Percentiles rank a stretch among this genome's conserved stretches.
Evolutionary conservation across 2,329 filamentous ascomycete species (phyloP).

Genomic region (Nemania sp.): DNA sequence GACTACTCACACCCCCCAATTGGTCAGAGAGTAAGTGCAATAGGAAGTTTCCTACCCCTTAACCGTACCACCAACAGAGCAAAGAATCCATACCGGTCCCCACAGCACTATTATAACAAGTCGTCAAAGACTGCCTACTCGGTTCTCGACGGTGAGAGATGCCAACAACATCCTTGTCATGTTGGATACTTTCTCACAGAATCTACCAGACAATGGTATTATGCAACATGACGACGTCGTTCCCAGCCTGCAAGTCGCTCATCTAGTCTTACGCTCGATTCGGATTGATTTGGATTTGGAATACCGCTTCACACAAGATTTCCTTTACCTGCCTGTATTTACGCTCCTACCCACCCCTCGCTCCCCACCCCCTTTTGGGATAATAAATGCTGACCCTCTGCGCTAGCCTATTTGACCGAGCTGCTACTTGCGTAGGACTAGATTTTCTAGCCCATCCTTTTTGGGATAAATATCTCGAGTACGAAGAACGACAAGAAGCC

Average conservation of each 20-base stretch:
- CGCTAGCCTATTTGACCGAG: conserved; percentile 89
- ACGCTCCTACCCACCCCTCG: conserved; percentile 61
- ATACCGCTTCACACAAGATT: conserved; percentile 66
- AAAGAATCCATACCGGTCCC: conserved; percentile 49
- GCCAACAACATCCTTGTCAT: conserved; percentile 68
- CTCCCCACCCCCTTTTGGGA: conserved; percentile 43
- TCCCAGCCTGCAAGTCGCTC: conserved; percentile 57
- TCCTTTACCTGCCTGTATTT: conserved; percentile 72
- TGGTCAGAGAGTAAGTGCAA: conserved; percentile 99
- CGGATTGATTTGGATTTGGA: conserved; percentile 60
- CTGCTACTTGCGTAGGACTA: conserved; percentile 83
- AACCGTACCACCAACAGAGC: conserved; percentile 64
- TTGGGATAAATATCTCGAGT: conserved; percentile 99
- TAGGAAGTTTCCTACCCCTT: conserved; percentile 75
- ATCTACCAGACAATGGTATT: conserved; percentile 70
- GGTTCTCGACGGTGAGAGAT: conserved; percentile 75
- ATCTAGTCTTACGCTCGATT: conserved; percentile 50
- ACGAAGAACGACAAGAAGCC: conserved; percentile 89
- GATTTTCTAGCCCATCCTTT: conserved; percentile 96
- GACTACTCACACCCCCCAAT: conserved; percentile 91
- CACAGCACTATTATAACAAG: conserved; percentile 43
- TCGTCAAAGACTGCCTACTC: conserved; percentile 55
- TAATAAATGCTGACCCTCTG: conserved; percentile 48
- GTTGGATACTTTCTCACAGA: conserved; percentile 74
- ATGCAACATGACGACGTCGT: conserved; percentile 54